A percentile compares a stretch with the other conserved stretches of the same genome.
These are phyloP conservation scores for Crepidotus sp. DNA, from an alignment of 1,284 basidiomycete species.

Conservation along the genomic window DNA sequence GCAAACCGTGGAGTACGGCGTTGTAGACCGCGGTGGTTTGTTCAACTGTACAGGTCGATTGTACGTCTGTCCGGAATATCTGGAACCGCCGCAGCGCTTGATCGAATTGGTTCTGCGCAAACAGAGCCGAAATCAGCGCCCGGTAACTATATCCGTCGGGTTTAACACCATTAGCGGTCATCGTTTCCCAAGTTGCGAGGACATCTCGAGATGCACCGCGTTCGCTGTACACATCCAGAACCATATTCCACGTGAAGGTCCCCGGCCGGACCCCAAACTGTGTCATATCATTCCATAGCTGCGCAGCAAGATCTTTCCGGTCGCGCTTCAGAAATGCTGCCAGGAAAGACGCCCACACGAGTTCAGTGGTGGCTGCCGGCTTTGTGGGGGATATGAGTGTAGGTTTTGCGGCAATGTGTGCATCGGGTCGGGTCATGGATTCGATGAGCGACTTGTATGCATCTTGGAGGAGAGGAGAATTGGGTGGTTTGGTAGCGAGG, in stretches of 20 bases:
- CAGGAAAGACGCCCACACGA: conserved; percentile 55
- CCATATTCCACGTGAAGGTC: conserved; percentile 21
- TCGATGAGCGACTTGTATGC: conserved; percentile 42
- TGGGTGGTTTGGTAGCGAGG: conserved; percentile 24
- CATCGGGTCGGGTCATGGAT: conserved; percentile 38
- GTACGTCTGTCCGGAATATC: conserved; percentile 34
- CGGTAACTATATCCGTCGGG: conserved; percentile 53
- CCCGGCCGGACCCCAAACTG: conserved; percentile 39
- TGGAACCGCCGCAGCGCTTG: conserved; percentile 43
- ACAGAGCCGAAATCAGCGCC: conserved; percentile 50
- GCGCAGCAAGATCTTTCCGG: conserved; percentile 45
- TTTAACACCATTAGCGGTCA: conserved; percentile 41
- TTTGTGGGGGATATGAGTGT: conserved; percentile 27
- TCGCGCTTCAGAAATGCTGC: conserved; percentile 47
- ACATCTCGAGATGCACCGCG: conserved; percentile 39
- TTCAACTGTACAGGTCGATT: conserved; percentile 19
- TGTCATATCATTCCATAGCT: conserved; percentile 57
- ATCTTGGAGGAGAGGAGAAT: conserved; percentile 26
- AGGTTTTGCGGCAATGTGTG: conserved; percentile 38
- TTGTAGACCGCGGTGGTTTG: conserved; percentile 48
- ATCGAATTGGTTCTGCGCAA: conserved; percentile 35
- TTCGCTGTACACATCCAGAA: conserved; percentile 49
- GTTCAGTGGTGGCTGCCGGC: conserved; percentile 43
- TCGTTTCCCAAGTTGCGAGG: conserved; percentile 48
- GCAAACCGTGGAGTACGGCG: conserved; percentile 53